A percentile compares a stretch with the other conserved stretches of the same genome.
These are phyloP conservation scores for Coemansia sp. DNA, from an alignment of 192 early-diverging fungal species.

Conservation along the genomic window DNA sequence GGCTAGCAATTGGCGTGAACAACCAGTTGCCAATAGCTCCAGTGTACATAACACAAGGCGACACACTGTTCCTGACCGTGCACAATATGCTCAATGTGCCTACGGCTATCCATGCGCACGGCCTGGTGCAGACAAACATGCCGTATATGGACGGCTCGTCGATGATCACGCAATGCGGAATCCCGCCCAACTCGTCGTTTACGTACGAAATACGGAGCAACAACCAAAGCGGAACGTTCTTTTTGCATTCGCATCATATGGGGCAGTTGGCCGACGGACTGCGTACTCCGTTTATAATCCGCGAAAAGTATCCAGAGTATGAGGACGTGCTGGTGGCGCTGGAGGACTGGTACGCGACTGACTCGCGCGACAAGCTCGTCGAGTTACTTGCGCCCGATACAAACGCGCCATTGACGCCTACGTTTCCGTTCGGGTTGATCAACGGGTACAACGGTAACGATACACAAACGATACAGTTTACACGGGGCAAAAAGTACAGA, in stretches of 20 bases:
- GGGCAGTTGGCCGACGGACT: slow-evolving; percentile 78
- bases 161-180: slow-evolving; percentile 69
- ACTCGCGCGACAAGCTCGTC: slow-evolving; percentile 29
- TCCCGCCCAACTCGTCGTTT: slow-evolving; percentile 60
- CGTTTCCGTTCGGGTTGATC: slow-evolving; percentile 20
- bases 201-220: slow-evolving; percentile 63
- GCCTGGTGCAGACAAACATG: slow-evolving; percentile 68
- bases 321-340: slow-evolving; percentile 62
- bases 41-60: slow-evolving; percentile 13
- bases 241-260: slow-evolving; percentile 68
- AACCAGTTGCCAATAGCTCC: slow-evolving; percentile 56
- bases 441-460: slow-evolving; percentile 52
- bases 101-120: slow-evolving; percentile 72
- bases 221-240: slow-evolving; percentile 67
- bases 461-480: slow-evolving; percentile 57
- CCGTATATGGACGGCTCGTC: slow-evolving; percentile 65
- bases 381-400: slow-evolving; percentile 41
- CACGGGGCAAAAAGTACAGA: slow-evolving; percentile 74
- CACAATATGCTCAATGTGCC: slow-evolving; percentile 56
- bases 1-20: slow-evolving; percentile 64
- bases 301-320: slow-evolving; percentile 48
- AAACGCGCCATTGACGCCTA: slow-evolving; percentile 50
- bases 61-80: slow-evolving; percentile 22
- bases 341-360: slow-evolving; percentile 65
- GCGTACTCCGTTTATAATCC: slow-evolving; percentile 66